A percentile compares a stretch with the other conserved stretches of the same genome.
Evolutionary conservation across 1,284 basidiomycete genomes (phyloP).

Genomic region (Cerioporus squamosus): DNA sequence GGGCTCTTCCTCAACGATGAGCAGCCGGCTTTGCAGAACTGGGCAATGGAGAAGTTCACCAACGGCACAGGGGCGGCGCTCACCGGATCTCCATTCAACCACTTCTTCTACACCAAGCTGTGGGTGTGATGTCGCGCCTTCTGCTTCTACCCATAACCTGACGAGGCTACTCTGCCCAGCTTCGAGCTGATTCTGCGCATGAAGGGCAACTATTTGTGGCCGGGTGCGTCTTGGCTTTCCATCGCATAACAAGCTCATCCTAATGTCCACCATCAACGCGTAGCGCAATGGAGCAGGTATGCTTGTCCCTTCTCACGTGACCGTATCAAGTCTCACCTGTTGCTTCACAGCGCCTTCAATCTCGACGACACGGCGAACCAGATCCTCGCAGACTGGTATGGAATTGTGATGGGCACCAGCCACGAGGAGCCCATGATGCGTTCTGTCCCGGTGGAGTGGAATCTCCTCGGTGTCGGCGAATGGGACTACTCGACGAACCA

Average conservation of each 20-base stretch:
- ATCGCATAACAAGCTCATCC: not conserved
- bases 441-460: slow-evolving; percentile 64
- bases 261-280: not conserved
- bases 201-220: slow-evolving; percentile 76
- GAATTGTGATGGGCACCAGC: slow-evolving; percentile 73
- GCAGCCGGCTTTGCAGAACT: slow-evolving; percentile 46
- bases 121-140: slow-evolving; percentile 32
- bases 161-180: slow-evolving; percentile 32
- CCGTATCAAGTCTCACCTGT: slow-evolving; percentile 12
- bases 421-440: slow-evolving; percentile 73
- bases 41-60: slow-evolving; percentile 69
- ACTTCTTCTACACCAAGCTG: slow-evolving; percentile 66
- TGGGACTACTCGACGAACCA: slow-evolving; percentile 67
- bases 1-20: slow-evolving; percentile 61
- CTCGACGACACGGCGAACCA: slow-evolving; percentile 72
- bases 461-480: slow-evolving; percentile 52
- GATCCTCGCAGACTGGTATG: slow-evolving; percentile 65
- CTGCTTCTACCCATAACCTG: not conserved
- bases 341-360: slow-evolving; percentile 58
- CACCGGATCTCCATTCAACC: slow-evolving; percentile 62
- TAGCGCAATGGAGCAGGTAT: slow-evolving; percentile 29
- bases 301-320: slow-evolving; percentile 2
- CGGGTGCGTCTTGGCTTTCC: slow-evolving; percentile 24
- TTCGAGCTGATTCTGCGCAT: slow-evolving; percentile 72
- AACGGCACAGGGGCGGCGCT: slow-evolving; percentile 60